Evolutionary conservation across 345 rosid genomes (phyloP), one percentile per base, ranked within the genome.

Genomic region (Bruguiera sexangula): DNA sequence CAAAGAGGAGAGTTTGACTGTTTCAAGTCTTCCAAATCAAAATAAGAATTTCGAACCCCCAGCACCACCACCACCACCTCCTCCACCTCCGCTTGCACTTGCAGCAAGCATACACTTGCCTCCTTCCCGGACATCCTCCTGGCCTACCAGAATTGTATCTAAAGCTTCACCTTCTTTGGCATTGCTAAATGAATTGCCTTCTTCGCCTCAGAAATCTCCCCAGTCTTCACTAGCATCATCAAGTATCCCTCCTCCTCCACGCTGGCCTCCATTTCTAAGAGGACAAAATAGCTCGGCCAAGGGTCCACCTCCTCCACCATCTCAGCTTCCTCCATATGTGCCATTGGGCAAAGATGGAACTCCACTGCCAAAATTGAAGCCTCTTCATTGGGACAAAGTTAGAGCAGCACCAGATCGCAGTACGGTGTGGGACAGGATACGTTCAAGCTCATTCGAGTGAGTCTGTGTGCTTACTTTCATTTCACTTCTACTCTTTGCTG

Each of bases 331-430:
- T 65, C 84, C 66, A 15, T 71, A 70, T 62, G 64, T 80, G 20
- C 80, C 90, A 7, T 4, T 74, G 57, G 91, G 96, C 6, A 92
- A 89, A 83, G 91, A 89, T 60, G 96, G 98, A 82, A 64, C 76
- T 34, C 88, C 92, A 59, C 69, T 95, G 46, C 86, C 99, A 60
- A 95, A 95, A 79, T 59, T 95, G 76, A 95, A 95, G 84, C 99
- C 99, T 5, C 98, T 95, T 68, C 99, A 95, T 4, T 95, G 99
- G 99, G 98, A 95, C 89, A 95, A 92, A 84, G 99, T 95, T n/a
- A 92, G 97, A 78, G 98, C 98, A 58, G 79, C 88, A 67, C 89
- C 96, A 6, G 98, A 95, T 74, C 83, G 85, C 3, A 78, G 81
- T 65, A 95, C 83, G 94, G 99, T 90, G 34, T 95, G 99, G 99